Percentiles rank a stretch among this genome's conserved stretches.
Evolutionary conservation across 441 rosid genomes (phyloP).

Genomic region (Erysimum cheiri): DNA sequence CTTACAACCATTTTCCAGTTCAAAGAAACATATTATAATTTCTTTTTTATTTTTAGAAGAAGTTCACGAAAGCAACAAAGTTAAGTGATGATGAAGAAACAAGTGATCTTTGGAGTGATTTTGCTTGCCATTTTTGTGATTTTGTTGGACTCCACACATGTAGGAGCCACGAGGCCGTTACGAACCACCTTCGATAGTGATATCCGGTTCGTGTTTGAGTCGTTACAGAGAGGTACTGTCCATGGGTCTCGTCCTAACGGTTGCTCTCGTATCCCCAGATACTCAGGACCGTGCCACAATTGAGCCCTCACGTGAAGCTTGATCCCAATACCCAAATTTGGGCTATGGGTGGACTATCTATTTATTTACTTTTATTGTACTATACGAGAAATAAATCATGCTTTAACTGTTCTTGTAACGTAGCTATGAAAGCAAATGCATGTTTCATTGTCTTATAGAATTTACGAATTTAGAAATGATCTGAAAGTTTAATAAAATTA

Average conservation of each 20-base stretch:
- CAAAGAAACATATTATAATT: neutral
- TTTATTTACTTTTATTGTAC: neutral
- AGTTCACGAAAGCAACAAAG: neutral
- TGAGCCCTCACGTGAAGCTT: conserved; percentile 4
- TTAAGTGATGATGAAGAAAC: conserved; percentile 32
- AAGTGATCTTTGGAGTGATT: conserved; percentile 28
- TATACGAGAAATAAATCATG: neutral
- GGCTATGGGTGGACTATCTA: neutral
- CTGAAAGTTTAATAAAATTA: neutral
- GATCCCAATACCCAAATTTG: conserved; percentile 2
- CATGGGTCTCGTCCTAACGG: conserved; percentile 21
- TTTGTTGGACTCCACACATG: conserved; percentile 26
- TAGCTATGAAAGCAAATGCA: neutral
- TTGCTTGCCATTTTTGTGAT: conserved; percentile 20
- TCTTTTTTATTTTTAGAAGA: neutral
- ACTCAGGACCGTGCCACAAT: conserved; percentile 12
- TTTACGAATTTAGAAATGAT: neutral
- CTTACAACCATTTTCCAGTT: neutral
- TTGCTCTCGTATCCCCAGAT: conserved; percentile 31
- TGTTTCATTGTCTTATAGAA: conserved; percentile 8
- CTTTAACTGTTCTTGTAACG: conserved; percentile 2
- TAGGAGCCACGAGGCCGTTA: conserved; percentile 37
- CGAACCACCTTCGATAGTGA: conserved; percentile 8
- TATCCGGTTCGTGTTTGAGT: conserved; percentile 16
- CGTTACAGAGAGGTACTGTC: conserved; percentile 30